Base-by-base conservation (phyloP, 2,329 filamentous ascomycete species). In the Passalora sequoiae region DNA sequence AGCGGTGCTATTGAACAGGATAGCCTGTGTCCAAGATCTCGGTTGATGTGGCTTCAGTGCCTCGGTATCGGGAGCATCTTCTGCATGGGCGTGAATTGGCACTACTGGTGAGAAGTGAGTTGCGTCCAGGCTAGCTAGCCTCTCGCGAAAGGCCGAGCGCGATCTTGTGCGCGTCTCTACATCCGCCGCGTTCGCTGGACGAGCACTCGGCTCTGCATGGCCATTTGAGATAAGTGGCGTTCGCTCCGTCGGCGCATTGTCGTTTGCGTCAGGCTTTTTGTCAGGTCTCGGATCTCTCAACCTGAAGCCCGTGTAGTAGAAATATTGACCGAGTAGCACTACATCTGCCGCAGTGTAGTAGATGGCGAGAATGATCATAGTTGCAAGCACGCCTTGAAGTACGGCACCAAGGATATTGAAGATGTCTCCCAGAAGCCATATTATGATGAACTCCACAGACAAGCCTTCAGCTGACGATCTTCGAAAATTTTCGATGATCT, bases 371-470 rank as follows among this genome's bases (percentile, higher is more conserved):
- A 68, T 49, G 62, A 82, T 77, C 89, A 97, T 96, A 0, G 91
- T 98, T 1, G 92, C 89, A 41, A 97, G 68, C 5, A 98, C 91
- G 43, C 86, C 85, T 65, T 97, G 91, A 8, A 96, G 66, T 12
- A 96, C 80, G 13, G 89, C 86, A n/a, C 91, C 91, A 2, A 94
- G 74, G 51, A 96, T 94, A 63, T 97, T 97, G 74, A 95, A 96
- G 54, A 96, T 82, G 80, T 98, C 92, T 40, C 92, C 92, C 1
- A 83, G 44, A 2, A 96, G 76, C 92, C 92, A 98, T 59, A 94
- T 79, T 47, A 94, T 82, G 60, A 97, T 81, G 70, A 97, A 98
- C 43, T 91, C 83, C 10, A 96, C 78, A 0, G 87, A 94, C 1
- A 97, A 75, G 2, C 89, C 91, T 63, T 96, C 88, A 45, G 89